Base-by-base conservation (phyloP, 2,329 filamentous ascomycete genomes). In the Orbilia brochopaga region DNA sequence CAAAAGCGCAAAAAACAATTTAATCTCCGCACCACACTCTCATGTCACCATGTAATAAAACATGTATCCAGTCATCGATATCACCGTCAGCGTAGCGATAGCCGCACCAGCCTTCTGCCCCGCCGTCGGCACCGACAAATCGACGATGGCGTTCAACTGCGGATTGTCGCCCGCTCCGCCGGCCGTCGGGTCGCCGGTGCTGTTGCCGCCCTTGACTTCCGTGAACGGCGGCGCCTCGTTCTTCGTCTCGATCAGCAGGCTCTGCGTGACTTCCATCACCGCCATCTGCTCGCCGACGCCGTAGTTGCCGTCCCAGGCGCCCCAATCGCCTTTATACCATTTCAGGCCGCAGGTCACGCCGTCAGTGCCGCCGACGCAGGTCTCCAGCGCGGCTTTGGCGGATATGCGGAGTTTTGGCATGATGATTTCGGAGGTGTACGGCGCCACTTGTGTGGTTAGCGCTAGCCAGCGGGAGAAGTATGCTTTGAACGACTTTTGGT, bases 401-500 rank as follows among this genome's bases (percentile, higher is more conserved):
- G 85, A 85, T 1, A 83, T 77, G 3, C 80, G 77, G 46, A 89
- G 81, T 51, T 84, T 79, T 1, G 78, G 77, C 55, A 81, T 79
- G 52, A 89, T 81, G 2, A 81, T 79, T 2, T 79, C 61, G 1
- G 79, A 79, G 19, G 87, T 83, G 19, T 82, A 83, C 8, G 87
- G 85, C 67, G 86, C 81, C 79, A 88, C 81, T 56, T 83, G 77
- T 35, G 85, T 81, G 2, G 85, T 83, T 51, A 83, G 82, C 79
- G 83, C 87, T 80, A 88, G 84, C 80, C 87, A 88, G 61, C 87
- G 85, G 24, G 86, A 81, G 30, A 89, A 81, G 77, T 87, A 88
- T 48, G 83, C 87, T 79, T 90, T 91, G 83, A 88, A 89, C 7
- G 85, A 86, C 75, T 83, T 84, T 82, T 87, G 86, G 78, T 90